Base-by-base conservation (phyloP, 768 basidiomycete genomes). In the Infundibulicybe gibba region DNA sequence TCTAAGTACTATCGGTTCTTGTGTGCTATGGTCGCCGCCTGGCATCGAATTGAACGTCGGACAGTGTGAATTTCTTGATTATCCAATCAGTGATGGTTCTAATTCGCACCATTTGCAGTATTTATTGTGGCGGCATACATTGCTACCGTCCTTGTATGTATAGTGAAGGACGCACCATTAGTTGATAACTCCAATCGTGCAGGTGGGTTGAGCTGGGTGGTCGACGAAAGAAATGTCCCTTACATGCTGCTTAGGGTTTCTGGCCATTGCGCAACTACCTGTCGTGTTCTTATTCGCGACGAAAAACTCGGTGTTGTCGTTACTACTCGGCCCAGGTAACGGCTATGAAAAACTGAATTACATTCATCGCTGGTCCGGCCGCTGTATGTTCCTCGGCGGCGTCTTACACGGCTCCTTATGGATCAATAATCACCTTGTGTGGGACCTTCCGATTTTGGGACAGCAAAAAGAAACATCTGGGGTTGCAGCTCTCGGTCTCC, bases 381-480 rank as follows among this genome's bases (percentile, higher is more conserved):
- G 80, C 0, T 61, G 75, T 33, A 61, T 85, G 47, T 76, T 83
- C 53, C 55, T 87, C 16, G 69, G 68, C 9, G 75, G 69, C 1
- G 60, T 77, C 17, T 53, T 85, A 2, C 85, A 87, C 55, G 75
- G 80, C 6, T 57, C 77, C 0, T 66, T 92, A 16, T 94, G 91
- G 91, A 87, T 91, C 40, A 68, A 74, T 34, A 88, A 90, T 51
- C 86, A 90, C 55, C 49, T 86, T 2, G 58, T 66, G 35, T 81
- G 73, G 51, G 65, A 62, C 11, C 64, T 85, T 5, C 74, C 77
- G 1, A 84, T 90, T 37, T 59, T 92, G 5, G 80, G 80, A 0
- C 74, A 75, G 31, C 77, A 85, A 60, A 94, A 94, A 65, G 84
- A 90, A 60, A 79, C 73, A 0, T 77, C 80, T 2, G 92, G 93